A percentile compares a stretch with the other conserved stretches of the same genome.
These are phyloP conservation scores for Bacterosira constricta DNA, from an alignment of 108 stramenopile species.

Conservation along the genomic window DNA sequence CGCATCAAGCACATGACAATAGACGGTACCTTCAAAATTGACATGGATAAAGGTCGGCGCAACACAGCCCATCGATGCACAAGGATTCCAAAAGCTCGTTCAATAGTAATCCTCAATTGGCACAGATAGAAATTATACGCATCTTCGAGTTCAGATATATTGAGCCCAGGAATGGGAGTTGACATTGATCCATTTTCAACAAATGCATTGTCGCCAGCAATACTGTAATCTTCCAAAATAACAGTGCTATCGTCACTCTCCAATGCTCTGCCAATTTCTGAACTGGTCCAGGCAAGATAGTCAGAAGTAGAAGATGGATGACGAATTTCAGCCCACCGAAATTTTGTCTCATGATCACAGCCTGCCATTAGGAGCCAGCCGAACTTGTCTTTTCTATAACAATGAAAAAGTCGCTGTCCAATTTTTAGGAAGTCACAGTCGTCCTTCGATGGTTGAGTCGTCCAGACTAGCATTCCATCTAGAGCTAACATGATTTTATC, in stretches of 20 bases:
- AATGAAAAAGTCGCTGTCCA: conserved; percentile 1
- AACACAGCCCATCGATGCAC: conserved; percentile 26
- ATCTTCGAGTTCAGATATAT: background rate
- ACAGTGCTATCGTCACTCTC: background rate
- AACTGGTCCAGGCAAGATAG: conserved; percentile 3
- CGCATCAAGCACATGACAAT: conserved; percentile 1
- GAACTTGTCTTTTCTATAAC: conserved; percentile 2
- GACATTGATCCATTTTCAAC: conserved; percentile 41
- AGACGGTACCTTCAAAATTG: background rate
- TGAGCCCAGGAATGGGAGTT: conserved; percentile 10
- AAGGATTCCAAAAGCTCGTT: conserved; percentile 38
- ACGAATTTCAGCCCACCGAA: conserved; percentile 18
- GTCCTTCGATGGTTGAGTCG: background rate
- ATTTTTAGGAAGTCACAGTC: background rate
- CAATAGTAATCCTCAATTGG: conserved; percentile 24
- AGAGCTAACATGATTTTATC: background rate
- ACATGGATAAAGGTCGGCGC: conserved; percentile 1
- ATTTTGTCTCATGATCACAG: background rate
- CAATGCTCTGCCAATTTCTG: background rate
- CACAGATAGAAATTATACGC: conserved; percentile 15
- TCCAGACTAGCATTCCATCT: conserved; percentile 19
- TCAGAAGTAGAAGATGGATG: conserved; percentile 16
- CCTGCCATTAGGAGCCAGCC: background rate
- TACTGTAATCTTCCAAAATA: conserved; percentile 12
- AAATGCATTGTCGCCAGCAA: conserved; percentile 45